Percentiles rank a stretch among this genome's conserved stretches.
Conservation (phyloP, 495 filamentous ascomycete species). For the Aspergillus sparsus region DNA sequence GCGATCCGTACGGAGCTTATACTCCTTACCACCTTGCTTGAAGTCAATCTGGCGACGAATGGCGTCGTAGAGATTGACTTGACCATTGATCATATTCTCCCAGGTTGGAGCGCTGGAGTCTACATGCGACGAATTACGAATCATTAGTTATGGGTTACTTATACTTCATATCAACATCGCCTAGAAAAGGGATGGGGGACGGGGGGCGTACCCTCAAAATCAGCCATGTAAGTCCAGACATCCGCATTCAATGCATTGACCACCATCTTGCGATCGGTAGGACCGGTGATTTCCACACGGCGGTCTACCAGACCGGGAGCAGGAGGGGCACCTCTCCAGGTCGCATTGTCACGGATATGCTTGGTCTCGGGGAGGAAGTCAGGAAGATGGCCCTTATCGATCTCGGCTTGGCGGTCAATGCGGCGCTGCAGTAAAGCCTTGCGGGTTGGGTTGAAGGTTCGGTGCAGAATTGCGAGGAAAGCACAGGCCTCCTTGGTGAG, state of each 20-base stretch:
- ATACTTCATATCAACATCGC: slow-evolving; percentile 10
- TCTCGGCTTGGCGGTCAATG: slow-evolving; percentile 83
- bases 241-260: slow-evolving; percentile 96
- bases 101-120: slow-evolving; percentile 97
- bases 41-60: slow-evolving; percentile 95
- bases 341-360: slow-evolving; percentile 90
- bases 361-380: slow-evolving; percentile 97
- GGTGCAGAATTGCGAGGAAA: slow-evolving; percentile 92
- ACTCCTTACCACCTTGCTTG: slow-evolving; percentile 91
- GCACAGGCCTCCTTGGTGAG: slow-evolving; percentile 87
- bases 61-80: slow-evolving; percentile 98
- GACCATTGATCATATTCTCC: slow-evolving; percentile 99
- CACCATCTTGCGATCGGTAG: slow-evolving; percentile 98
- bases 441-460: slow-evolving; percentile 88
- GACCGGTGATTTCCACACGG: slow-evolving; percentile 97
- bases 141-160: slow-evolving; percentile 8
- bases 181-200: neutral
- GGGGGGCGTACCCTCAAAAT: slow-evolving; percentile 78
- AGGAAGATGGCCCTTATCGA: slow-evolving; percentile 87
- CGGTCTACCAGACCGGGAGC: slow-evolving; percentile 93
- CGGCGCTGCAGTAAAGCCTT: slow-evolving; percentile 89
- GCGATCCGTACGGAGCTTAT: slow-evolving; percentile 91
- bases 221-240: slow-evolving; percentile 99
- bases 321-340: slow-evolving; percentile 93
- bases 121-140: too few relatives aligned